A percentile compares a stretch with the other conserved stretches of the same genome.
Conservation (phyloP, 2,329 filamentous ascomycete species). For the Aspergillus jensenii region DNA sequence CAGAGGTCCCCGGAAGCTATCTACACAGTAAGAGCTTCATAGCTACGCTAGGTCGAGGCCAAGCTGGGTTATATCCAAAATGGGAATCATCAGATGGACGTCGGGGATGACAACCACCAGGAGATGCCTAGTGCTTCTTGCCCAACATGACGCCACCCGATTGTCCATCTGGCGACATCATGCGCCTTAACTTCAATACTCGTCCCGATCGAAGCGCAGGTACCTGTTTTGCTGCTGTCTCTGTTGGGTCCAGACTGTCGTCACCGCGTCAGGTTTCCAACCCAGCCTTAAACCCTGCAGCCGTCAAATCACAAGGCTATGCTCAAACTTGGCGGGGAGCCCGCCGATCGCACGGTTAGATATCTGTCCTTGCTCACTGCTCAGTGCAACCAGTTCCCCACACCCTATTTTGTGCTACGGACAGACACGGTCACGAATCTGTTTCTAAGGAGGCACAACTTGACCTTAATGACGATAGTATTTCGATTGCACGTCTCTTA, state of each 20-base stretch:
- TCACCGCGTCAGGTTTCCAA: background rate
- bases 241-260: background rate
- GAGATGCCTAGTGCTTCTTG: background rate
- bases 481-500: background rate
- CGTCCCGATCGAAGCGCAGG: background rate
- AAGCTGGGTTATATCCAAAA: background rate
- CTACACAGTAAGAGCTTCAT: background rate
- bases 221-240: background rate
- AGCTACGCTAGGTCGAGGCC: background rate
- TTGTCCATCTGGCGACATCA: constrained; percentile 14
- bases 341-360: constrained; percentile 7
- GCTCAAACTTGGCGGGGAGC: background rate
- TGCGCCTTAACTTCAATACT: constrained; percentile 7
- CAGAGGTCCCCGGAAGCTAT: background rate
- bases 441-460: background rate
- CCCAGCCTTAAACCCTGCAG: background rate
- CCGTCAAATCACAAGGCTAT: constrained; percentile 9
- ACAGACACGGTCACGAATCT: background rate
- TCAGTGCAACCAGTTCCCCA: background rate
- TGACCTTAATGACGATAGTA: background rate
- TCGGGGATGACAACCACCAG: background rate
- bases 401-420: background rate
- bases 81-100: constrained; percentile 12
- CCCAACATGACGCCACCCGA: constrained; percentile 10
- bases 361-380: background rate